Base-by-base conservation (phyloP, 306 rosid species). In the Quercus ilex region DNA sequence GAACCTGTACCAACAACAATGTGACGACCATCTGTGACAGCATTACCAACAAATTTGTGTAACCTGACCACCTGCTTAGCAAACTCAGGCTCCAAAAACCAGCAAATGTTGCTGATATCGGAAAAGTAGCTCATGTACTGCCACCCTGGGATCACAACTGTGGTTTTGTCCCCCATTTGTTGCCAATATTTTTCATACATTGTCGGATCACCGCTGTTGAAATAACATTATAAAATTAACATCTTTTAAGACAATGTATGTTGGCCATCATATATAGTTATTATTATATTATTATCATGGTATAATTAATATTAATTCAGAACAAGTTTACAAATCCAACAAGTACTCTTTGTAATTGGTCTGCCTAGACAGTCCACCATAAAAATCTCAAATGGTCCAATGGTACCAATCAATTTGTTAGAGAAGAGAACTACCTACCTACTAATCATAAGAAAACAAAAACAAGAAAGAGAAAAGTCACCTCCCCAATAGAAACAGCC, bases 1-100 rank as follows among this genome's bases (percentile, higher is more conserved):
- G 99, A 95, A 69, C 99, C 99, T 2, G 98, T 95, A 18, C 99
- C 99, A 18, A 95, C 97, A 26, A 95, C 94, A 75, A 93, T 59
- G 52, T 91, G 87, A 6, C 90, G 91, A 10, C 88, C 93, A 38
- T 91, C 86, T 2, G 97, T 92, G 5, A 80, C 86, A 0, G 99
- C 99, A 74, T 95, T 95, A 0, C 94, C 98, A 1, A 91, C 97
- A 43, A 87, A 91, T 3, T 64, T 82, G 78, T 94, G 98, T 71
- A 94, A 69, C 73, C 98, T 82, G 64, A 87, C 83, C 18, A 94
- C 85, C 81, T 94, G 91, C 55, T 71, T 84, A 0, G 83, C 87
- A 33, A 94, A 80, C 77, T 88, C 97, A 0, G 94, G 85, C 81
- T 92, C 98, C 56, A 94, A 68, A 75, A 91, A 94, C 98, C 98